Conservation (phyloP, 1,284 basidiomycete species). For the Kalmanozyma brasiliensis region DNA sequence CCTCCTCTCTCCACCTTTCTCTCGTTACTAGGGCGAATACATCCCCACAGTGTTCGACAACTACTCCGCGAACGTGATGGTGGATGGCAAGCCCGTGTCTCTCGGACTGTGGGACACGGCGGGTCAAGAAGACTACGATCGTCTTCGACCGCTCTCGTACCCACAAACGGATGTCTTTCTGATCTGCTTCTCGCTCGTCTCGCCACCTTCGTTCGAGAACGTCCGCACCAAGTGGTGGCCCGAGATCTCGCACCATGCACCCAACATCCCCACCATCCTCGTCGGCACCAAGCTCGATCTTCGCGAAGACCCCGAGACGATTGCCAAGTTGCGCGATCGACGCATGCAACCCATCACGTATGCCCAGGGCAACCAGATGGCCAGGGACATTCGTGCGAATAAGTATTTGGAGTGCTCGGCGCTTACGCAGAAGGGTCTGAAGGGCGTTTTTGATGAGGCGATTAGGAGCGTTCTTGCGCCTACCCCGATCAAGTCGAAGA, state of each 20-base stretch:
- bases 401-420: slow-evolving; percentile 98
- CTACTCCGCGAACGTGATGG: slow-evolving; percentile 90
- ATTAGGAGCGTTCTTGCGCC: slow-evolving; percentile 64
- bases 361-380: slow-evolving; percentile 87
- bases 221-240: slow-evolving; percentile 85
- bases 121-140: slow-evolving; percentile 77
- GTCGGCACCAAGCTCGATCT: slow-evolving; percentile 98
- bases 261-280: slow-evolving; percentile 87
- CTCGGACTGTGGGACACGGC: slow-evolving; percentile 83
- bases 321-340: slow-evolving; percentile 91
- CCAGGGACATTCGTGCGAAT: slow-evolving; percentile 86
- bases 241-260: slow-evolving; percentile 81
- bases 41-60: slow-evolving; percentile 83
- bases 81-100: slow-evolving; percentile 97
- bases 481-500: slow-evolving; percentile 62
- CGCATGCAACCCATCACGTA: slow-evolving; percentile 95
- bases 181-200: slow-evolving; percentile 97
- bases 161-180: slow-evolving; percentile 99
- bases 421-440: slow-evolving; percentile 86
- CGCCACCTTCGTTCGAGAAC: slow-evolving; percentile 97
- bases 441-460: slow-evolving; percentile 67
- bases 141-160: slow-evolving; percentile 95
- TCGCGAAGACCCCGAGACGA: slow-evolving; percentile 89
- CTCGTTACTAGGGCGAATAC: slow-evolving; percentile 58
- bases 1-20: too few relatives aligned